phyloP scores from a whole-genome alignment of 2,329 filamentous ascomycete genomes.

The Ophiostoma quercus region DNA sequence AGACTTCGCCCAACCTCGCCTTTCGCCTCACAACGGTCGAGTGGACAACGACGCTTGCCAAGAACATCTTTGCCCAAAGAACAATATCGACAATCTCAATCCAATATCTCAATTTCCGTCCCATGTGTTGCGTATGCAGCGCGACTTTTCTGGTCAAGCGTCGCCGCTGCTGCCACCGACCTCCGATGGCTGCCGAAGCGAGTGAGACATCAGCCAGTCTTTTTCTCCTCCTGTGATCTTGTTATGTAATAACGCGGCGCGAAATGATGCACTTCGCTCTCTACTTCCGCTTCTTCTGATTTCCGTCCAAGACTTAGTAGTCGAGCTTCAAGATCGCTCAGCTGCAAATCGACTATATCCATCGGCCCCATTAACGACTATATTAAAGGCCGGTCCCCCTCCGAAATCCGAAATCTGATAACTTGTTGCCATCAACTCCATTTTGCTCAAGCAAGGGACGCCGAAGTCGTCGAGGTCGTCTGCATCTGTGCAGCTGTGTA shows the following conservation, averaged over 20 bases:
- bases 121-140: conserved; percentile 2
- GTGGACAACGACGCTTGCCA: background rate
- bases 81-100: background rate
- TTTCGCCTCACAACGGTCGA: background rate
- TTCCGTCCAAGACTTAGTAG: background rate
- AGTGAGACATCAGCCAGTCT: background rate
- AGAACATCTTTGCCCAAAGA: background rate
- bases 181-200: background rate
- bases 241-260: background rate
- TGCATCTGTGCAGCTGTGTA: background rate
- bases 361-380: background rate
- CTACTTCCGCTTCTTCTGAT: background rate
- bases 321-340: background rate
- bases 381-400: background rate
- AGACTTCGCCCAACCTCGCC: background rate
- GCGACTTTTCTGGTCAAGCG: background rate
- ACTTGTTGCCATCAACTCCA: background rate
- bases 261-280: background rate
- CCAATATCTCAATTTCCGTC: background rate
- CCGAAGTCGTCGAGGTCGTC: background rate
- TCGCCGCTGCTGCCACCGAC: background rate
- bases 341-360: background rate
- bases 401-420: background rate
- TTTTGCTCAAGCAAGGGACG: background rate
- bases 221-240: background rate